phyloP scores from a whole-genome alignment of 768 basidiomycete genomes.

The Russula abietina region DNA sequence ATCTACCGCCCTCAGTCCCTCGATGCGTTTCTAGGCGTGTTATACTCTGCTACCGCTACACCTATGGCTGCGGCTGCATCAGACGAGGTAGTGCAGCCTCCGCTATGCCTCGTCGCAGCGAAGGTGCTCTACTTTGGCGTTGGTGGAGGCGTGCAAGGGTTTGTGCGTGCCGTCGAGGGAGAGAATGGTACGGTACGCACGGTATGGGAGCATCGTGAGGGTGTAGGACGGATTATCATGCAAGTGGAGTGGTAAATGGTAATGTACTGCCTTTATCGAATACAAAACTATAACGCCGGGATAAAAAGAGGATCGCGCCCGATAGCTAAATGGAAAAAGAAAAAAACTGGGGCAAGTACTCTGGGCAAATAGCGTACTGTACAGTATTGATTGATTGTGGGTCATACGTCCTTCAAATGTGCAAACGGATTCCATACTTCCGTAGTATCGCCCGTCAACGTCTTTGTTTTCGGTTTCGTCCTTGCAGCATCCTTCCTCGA shows the following conservation, averaged over 20 bases:
- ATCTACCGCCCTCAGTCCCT: constrained; percentile 74
- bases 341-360: neutral
- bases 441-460: neutral
- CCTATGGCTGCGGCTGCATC: neutral
- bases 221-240: constrained; percentile 73
- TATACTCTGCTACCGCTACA: constrained; percentile 31
- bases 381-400: neutral
- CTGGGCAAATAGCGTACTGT: neutral
- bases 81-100: neutral
- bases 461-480: neutral
- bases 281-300: neutral
- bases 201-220: constrained; percentile 59
- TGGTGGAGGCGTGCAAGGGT: constrained; percentile 79
- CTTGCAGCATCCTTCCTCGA: neutral
- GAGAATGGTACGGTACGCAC: constrained; percentile 39
- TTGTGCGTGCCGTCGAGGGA: constrained; percentile 48
- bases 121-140: constrained; percentile 95
- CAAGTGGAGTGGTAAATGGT: constrained; percentile 44
- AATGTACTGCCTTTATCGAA: neutral
- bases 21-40: constrained; percentile 48
- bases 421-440: constrained; percentile 20
- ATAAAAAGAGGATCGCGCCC: neutral
- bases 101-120: constrained; percentile 72
- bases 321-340: neutral
- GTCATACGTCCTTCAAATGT: constrained; percentile 4